Evolutionary conservation across 176 grass and related monocot species (phyloP).

Genomic region (Aechmea fasciata): DNA sequence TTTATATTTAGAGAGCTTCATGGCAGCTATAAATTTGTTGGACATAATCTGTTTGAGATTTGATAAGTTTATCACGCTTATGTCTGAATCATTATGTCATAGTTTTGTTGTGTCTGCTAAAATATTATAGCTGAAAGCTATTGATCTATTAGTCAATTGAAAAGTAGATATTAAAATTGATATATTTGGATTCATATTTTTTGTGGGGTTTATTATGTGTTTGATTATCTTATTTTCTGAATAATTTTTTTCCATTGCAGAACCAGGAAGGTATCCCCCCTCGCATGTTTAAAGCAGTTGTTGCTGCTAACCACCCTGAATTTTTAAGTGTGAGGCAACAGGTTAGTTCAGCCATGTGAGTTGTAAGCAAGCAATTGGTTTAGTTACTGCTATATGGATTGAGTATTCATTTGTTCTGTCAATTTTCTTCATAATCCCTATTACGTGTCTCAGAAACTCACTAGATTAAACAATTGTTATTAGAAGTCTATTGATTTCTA

Average conservation of each 20-base stretch:
- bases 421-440: not conserved
- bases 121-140: too few relatives aligned
- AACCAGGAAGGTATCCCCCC: constrained; percentile 82
- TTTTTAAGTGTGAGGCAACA: constrained; percentile 97
- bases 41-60: too few relatives aligned
- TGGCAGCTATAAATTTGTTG: too few relatives aligned
- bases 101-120: too few relatives aligned
- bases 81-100: too few relatives aligned
- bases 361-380: not conserved
- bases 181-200: not conserved
- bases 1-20: too few relatives aligned
- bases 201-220: not conserved
- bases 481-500: too few relatives aligned
- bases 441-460: too few relatives aligned
- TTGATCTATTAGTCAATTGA: too few relatives aligned
- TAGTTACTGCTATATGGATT: not conserved
- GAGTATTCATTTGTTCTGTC: not conserved
- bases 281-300: constrained; percentile 93
- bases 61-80: too few relatives aligned
- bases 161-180: too few relatives aligned
- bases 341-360: constrained; percentile 32
- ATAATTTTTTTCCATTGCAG: constrained; percentile 24
- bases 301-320: constrained; percentile 78
- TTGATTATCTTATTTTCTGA: not conserved
- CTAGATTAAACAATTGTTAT: too few relatives aligned